Percentiles rank a stretch among this genome's conserved stretches.
Evolutionary conservation across 352 stramenopile genomes (phyloP).

Genomic region (Proteromonas lacertae): DNA sequence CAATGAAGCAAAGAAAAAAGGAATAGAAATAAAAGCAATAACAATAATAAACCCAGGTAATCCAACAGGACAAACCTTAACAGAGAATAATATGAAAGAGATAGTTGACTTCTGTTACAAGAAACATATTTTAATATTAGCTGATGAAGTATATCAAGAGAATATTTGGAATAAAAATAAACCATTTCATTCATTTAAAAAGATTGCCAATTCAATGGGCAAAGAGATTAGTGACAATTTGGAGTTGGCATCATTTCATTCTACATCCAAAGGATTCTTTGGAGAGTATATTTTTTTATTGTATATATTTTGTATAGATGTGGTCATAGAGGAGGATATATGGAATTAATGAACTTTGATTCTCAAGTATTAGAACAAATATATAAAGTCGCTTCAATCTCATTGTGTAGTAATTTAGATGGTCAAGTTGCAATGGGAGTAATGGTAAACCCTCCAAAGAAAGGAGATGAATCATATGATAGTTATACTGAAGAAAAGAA

Average conservation of each 20-base stretch:
- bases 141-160: constrained; percentile 97
- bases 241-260: constrained; percentile 92
- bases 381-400: constrained; percentile 93
- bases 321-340: constrained; percentile 64
- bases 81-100: constrained; percentile 40
- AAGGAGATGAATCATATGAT: constrained; percentile 43
- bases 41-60: constrained; percentile 99
- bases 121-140: constrained; percentile 70
- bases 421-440: constrained; percentile 84
- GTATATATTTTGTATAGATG: too few relatives aligned
- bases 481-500: constrained; percentile 44
- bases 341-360: constrained; percentile 80
- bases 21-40: constrained; percentile 59
- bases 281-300: too few relatives aligned
- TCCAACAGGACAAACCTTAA: constrained; percentile 43
- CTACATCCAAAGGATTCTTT: constrained; percentile 89
- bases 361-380: constrained; percentile 26
- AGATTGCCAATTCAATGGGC: constrained; percentile 9
- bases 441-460: constrained; percentile 76
- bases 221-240: constrained; percentile 8
- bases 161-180: constrained; percentile 78
- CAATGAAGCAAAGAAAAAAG: constrained; percentile 33
- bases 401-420: constrained; percentile 73
- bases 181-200: constrained; percentile 35
- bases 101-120: constrained; percentile 56